These are phyloP conservation scores for Novymonas esmeraldas DNA, from an alignment of 208 protist genomes.

Conservation along the genomic window DNA sequence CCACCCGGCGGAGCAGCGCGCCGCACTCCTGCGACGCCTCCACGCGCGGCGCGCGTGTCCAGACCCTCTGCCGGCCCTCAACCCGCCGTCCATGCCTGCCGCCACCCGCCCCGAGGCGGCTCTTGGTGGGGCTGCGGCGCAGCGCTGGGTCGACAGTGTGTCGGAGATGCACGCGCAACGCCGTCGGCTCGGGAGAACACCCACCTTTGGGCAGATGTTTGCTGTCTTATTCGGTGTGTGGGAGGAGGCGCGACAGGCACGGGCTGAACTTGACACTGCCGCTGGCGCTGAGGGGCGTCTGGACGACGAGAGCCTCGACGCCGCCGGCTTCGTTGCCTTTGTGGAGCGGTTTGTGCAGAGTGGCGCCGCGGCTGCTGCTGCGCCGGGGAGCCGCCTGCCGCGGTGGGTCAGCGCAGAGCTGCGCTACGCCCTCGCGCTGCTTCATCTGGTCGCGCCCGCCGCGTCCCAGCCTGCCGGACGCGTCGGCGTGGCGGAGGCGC, in stretches of 20 bases:
- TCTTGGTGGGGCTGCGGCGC: neutral
- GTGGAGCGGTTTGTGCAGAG: conserved; percentile 11
- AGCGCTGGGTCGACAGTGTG: conserved; percentile 16
- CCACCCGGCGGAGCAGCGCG: conserved; percentile 15
- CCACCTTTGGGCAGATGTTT: conserved; percentile 37
- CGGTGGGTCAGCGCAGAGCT: conserved; percentile 30
- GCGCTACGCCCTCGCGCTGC: conserved; percentile 27
- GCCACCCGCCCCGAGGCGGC: neutral
- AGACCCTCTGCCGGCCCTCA: conserved; percentile 2
- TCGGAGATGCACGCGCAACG: conserved; percentile 30
- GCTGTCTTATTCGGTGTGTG: conserved; percentile 35
- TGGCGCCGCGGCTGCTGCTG: conserved; percentile 8
- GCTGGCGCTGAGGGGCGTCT: too few relatives aligned
- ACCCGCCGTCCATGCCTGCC: neutral
- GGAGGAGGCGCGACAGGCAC: neutral
- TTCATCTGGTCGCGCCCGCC: conserved; percentile 15
- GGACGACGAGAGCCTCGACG: conserved; percentile 13
- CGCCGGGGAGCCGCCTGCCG: conserved; percentile 8
- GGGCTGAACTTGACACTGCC: too few relatives aligned
- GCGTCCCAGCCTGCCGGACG: too few relatives aligned
- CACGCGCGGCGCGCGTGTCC: conserved; percentile 15
- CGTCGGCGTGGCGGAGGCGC: too few relatives aligned
- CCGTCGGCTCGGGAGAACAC: conserved; percentile 17
- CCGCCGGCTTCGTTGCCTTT: conserved; percentile 19
- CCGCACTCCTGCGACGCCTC: conserved; percentile 24